A percentile compares a stretch with the other conserved stretches of the same genome.
Conservation (phyloP, 108 stramenopile genomes). For the Hondaea fermentalgiana region DNA sequence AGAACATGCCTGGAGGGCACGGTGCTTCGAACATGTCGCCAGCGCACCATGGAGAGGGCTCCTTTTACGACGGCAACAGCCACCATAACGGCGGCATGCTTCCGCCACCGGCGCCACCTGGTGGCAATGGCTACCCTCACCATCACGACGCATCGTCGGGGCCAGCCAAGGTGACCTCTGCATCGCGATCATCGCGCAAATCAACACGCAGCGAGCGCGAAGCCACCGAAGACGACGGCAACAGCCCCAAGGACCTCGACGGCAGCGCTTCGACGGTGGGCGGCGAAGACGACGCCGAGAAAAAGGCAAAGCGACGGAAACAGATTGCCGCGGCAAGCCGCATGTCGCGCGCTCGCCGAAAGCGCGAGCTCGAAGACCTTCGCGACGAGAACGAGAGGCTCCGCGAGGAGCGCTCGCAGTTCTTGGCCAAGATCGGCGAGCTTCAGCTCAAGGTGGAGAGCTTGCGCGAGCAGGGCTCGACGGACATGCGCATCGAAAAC, state of each 20-base stretch:
- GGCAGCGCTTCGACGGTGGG: too few species aligned
- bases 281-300: neutral
- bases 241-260: too few species aligned
- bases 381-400: slow-evolving; percentile 13
- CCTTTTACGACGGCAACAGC: too few species aligned
- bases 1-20: neutral
- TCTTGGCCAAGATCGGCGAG: slow-evolving; percentile 2
- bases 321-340: neutral
- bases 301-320: neutral
- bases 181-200: too few species aligned
- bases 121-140: too few species aligned
- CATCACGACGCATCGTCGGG: too few species aligned
- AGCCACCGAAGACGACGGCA: too few species aligned
- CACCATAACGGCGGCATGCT: too few species aligned
- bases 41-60: neutral
- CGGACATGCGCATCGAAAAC: slow-evolving; percentile 11
- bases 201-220: too few species aligned
- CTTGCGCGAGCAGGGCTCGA: neutral
- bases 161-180: too few species aligned
- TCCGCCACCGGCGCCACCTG: too few species aligned
- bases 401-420: slow-evolving; percentile 18
- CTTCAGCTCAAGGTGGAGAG: neutral
- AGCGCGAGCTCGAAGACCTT: slow-evolving; percentile 18
- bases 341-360: neutral
- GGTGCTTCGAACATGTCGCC: neutral